Conservation (phyloP, 2,329 filamentous ascomycete species). For the Fusarium clavum region DNA sequence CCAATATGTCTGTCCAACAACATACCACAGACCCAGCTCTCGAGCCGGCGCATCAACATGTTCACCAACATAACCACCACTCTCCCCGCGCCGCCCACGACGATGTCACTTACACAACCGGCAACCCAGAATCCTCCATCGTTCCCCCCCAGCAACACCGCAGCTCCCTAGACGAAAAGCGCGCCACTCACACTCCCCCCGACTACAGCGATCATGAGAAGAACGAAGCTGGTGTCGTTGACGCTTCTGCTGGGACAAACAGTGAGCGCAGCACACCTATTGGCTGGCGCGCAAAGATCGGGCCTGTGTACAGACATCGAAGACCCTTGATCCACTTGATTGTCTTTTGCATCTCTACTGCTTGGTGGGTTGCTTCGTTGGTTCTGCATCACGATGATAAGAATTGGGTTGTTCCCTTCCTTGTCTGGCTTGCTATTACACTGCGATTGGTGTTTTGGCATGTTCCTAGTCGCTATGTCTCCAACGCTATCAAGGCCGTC, state of each 20-base stretch:
- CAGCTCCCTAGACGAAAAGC: conserved; percentile 16
- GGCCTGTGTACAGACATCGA: conserved; percentile 58
- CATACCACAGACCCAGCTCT: conserved; percentile 45
- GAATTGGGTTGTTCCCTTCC: conserved; percentile 87
- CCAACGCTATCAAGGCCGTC: conserved; percentile 71
- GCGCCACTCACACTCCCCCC: conserved; percentile 48
- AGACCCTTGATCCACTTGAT: conserved; percentile 60
- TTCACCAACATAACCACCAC: conserved; percentile 59
- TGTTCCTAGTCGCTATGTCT: conserved; percentile 74
- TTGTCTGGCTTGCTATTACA: conserved; percentile 80
- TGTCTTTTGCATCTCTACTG: conserved; percentile 59
- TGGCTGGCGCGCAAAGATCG: conserved; percentile 41
- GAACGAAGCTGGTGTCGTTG: conserved; percentile 48
- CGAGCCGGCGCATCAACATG: conserved; percentile 56
- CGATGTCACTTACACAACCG: conserved; percentile 62
- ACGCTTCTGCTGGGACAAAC: conserved; percentile 46
- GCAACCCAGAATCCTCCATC: conserved; percentile 50
- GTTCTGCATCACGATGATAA: conserved; percentile 76
- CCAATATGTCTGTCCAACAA: conserved; percentile 37
- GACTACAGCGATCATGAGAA: conserved; percentile 58
- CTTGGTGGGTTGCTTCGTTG: conserved; percentile 82
- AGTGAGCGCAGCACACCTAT: conserved; percentile 6
- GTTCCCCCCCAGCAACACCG: conserved; percentile 49
- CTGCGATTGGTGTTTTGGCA: conserved; percentile 81
- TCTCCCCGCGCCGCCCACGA: conserved; percentile 51